Evolutionary conservation across 768 basidiomycete species (phyloP).

Genomic region (Porphyrellus cyaneotinctus): DNA sequence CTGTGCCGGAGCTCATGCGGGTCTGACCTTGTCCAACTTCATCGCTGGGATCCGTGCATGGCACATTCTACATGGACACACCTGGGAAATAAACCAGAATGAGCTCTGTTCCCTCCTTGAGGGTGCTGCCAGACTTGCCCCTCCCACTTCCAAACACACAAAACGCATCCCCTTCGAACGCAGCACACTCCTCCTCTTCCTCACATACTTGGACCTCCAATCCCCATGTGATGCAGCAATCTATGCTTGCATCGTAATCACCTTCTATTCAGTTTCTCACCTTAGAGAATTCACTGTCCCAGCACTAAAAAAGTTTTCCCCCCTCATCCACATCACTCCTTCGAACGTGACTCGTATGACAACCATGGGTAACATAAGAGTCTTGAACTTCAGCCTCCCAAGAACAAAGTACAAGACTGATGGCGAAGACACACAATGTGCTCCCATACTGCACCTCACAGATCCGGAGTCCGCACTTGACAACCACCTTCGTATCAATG

Average conservation of each 20-base stretch:
- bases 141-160: not conserved
- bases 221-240: conserved; percentile 34
- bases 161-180: not conserved
- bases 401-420: not conserved
- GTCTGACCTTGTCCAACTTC: conserved; percentile 35
- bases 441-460: not conserved
- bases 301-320: no score
- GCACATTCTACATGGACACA: conserved; percentile 33
- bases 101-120: not conserved
- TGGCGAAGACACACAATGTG: not conserved
- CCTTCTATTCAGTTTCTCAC: not conserved
- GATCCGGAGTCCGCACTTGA: not conserved
- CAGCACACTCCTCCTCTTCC: not conserved
- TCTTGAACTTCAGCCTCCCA: no score
- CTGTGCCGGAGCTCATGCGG: conserved; percentile 26
- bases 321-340: no score
- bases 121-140: not conserved
- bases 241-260: conserved; percentile 26
- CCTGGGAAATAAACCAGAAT: not conserved
- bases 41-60: conserved; percentile 39
- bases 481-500: not conserved
- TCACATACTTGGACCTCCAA: conserved; percentile 20
- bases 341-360: no score
- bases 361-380: no score
- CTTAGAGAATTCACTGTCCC: no score